These are phyloP conservation scores for Ulota crispa DNA, from an alignment of 225 moss, liverwort and hornwort genomes.

Conservation along the genomic window DNA sequence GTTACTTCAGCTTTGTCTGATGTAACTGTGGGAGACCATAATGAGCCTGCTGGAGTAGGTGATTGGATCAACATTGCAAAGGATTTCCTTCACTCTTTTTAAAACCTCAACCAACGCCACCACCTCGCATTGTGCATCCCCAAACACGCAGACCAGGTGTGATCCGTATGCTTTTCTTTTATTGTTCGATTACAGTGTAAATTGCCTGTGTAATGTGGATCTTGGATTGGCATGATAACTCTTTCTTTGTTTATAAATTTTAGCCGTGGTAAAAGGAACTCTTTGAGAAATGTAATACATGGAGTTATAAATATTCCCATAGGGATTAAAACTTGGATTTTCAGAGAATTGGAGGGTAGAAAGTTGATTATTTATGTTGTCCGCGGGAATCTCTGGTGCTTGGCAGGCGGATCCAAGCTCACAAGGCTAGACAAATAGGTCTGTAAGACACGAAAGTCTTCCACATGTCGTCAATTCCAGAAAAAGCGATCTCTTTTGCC, in stretches of 20 bases:
- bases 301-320: neutral
- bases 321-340: neutral
- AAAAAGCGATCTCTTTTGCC: constrained; percentile 28
- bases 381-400: constrained; percentile 10
- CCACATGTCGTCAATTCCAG: constrained; percentile 18
- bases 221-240: constrained; percentile 4
- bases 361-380: neutral
- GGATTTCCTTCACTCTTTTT: constrained; percentile 42
- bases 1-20: constrained; percentile 36
- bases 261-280: neutral
- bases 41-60: constrained; percentile 11
- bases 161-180: neutral
- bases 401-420: constrained; percentile 41
- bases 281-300: neutral
- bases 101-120: constrained; percentile 32
- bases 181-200: neutral
- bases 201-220: constrained; percentile 4
- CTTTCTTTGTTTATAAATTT: neutral
- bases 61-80: constrained; percentile 18
- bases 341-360: neutral
- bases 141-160: constrained; percentile 32
- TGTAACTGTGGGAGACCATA: constrained; percentile 33
- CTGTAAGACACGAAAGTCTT: constrained; percentile 35
- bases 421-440: constrained; percentile 69
- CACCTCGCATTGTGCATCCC: constrained; percentile 19